These are phyloP conservation scores for Curvularia eragrostidis DNA, from an alignment of 2,329 filamentous ascomycete species.

Conservation along the genomic window DNA sequence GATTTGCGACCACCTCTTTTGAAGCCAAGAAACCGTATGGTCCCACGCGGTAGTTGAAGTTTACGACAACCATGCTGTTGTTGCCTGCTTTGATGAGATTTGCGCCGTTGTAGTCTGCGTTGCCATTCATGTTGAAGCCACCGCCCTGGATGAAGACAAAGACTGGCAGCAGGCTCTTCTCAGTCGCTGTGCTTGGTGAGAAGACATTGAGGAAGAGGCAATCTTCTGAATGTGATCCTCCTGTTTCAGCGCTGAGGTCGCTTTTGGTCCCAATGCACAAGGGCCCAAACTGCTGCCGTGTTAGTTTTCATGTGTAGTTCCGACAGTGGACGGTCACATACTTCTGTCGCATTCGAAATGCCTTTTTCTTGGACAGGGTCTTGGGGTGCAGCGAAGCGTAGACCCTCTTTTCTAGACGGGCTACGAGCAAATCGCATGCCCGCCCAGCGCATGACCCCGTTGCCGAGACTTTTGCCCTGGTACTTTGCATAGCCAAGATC, in stretches of 20 bases:
- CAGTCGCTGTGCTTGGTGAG: slow-evolving; percentile 45
- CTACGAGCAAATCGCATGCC: slow-evolving; percentile 72
- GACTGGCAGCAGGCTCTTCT: slow-evolving; percentile 44
- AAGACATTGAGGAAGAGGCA: slow-evolving; percentile 52
- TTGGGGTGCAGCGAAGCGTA: slow-evolving; percentile 69
- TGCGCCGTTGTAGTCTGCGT: slow-evolving; percentile 46
- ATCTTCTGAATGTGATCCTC: slow-evolving; percentile 45
- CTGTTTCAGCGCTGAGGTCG: slow-evolving; percentile 36
- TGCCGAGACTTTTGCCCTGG: slow-evolving; percentile 60
- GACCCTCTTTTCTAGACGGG: slow-evolving; percentile 39
- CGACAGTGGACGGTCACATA: slow-evolving; percentile 12
- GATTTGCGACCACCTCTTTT: slow-evolving; percentile 37
- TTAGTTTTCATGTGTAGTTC: slow-evolving; percentile 12
- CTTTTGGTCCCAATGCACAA: slow-evolving; percentile 42
- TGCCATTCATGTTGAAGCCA: slow-evolving; percentile 48
- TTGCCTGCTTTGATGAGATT: slow-evolving; percentile 43
- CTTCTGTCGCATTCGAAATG: slow-evolving; percentile 58
- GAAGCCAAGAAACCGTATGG: slow-evolving; percentile 50
- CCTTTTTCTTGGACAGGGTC: slow-evolving; percentile 61
- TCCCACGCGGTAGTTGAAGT: slow-evolving; percentile 52
- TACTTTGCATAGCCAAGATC: slow-evolving; percentile 73
- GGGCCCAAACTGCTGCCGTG: slow-evolving; percentile 37
- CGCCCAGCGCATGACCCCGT: slow-evolving; percentile 73
- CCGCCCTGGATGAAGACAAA: slow-evolving; percentile 53
- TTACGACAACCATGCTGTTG: slow-evolving; percentile 47